Base-by-base conservation (phyloP, 331 rosid genomes). In the Malus hybrid region DNA sequence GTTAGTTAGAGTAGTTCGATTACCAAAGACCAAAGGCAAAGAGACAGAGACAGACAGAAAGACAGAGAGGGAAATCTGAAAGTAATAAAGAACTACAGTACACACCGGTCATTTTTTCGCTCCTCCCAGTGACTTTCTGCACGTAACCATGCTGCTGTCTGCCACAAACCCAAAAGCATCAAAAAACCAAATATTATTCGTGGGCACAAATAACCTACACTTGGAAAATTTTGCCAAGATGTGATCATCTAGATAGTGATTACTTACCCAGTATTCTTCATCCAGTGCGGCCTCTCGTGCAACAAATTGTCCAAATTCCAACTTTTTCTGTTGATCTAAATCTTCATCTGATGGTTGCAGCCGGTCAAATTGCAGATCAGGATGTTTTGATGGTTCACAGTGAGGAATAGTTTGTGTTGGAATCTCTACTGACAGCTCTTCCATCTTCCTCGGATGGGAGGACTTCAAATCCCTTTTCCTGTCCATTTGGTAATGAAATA, bases 81-180 rank as follows among this genome's bases (percentile, higher is more conserved):
- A 27, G 50, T 54, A 14, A 22, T 13, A 36, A 27, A 22, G 33
- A 62, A 46, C 27, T 22, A 73, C 15, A 75, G 44, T 19, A 73
- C 81, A 36, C 65, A 89, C 97, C 93, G 82, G 65, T 90, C 97
- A 80, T 46, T 56, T n/a, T 79, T 7, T 74, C 80, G 86, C 84
- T 85, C 78, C 85, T 95, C 99, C 93, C 97, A 95, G 67, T 83
- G 92, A 89, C 88, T 86, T 84, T 92, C 99, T 75, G 99, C 96
- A 54, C 97, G 89, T 67, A 95, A 80, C 96, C 96, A 95, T 83
- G 99, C 99, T 77, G 99, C 92, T 56, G 97, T 88, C 99, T 95
- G 79, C 86, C 85, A 79, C 77, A 85, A 69, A 55, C 74, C 78
- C 44, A 64, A 74, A 81, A 85, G 79, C 84, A 76, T 52, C n/a